Base-by-base conservation (phyloP, 352 stramenopile species). In the Phytopythium litorale region DNA sequence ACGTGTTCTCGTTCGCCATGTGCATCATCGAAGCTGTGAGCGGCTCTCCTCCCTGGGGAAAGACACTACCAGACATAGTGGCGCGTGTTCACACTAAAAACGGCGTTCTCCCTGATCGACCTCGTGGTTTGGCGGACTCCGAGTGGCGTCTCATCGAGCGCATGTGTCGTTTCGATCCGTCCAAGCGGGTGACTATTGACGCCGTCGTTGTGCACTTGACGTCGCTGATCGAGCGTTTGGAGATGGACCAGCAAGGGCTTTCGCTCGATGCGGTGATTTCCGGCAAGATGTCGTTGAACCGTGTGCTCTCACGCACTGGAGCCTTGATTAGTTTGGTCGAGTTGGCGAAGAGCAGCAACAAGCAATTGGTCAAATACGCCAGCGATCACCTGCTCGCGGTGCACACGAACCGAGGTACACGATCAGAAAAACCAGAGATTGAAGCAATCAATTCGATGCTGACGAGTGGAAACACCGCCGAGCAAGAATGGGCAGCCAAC, bases 161-260 rank as follows among this genome's bases (percentile, higher is more conserved):
- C 45, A 25, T 78, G 70, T 75, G 70, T 51, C 66, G 64, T 19
- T 54, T 62, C 13, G 52, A 76, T 37, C 66, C 60, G n/a, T 62
- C 21, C 0, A 46, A 64, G 15, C 63, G 70, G 2, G 56, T 73
- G 28, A 62, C 45, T 21, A 70, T 72, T 5, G 56, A 40, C 21
- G 42, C 61, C 2, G 64, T 69, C 8, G 60, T 75, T 8, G 42
- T 50, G 6, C 43, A 50, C 12, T 50, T 50, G 43, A 28, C 43
- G 12, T 25, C 43, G 15, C 21, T 50, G 43, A 12, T 50, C 12
- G 43, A 50, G 7, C 43, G 43, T 0, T 25, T 50, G 18, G 43
- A 50, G 18, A 50, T 28, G 43, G 15, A 50, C 21, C 35, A 38
- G 33, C 33, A 38, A 9, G 33, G 33, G 33, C 33, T 38, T 38